These are phyloP conservation scores for Salix purpurea DNA, from an alignment of 345 rosid genomes.

Conservation along the genomic window DNA sequence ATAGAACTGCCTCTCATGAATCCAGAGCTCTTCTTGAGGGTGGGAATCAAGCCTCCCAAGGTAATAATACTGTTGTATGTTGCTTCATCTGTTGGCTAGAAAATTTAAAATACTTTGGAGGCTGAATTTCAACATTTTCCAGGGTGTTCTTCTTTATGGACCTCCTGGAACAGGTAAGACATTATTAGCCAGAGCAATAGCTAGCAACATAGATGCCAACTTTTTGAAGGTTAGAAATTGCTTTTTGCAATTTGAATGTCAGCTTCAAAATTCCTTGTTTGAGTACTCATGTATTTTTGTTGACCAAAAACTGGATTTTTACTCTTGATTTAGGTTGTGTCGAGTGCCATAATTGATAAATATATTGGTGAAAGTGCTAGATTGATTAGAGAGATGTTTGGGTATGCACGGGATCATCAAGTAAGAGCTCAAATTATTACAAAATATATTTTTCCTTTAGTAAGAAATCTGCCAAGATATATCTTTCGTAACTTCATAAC, in stretches of 20 bases:
- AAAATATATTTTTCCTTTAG: neutral
- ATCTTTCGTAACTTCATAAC: neutral
- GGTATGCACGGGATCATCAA: conserved; percentile 97
- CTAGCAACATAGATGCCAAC: conserved; percentile 97
- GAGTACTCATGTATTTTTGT: neutral
- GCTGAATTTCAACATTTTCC: conserved; percentile 9
- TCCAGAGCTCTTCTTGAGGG: conserved; percentile 92
- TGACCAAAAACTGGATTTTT: neutral
- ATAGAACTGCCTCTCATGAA: conserved; percentile 98
- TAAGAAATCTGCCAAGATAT: neutral
- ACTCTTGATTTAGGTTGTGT: conserved; percentile 55
- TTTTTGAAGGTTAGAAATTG: conserved; percentile 65
- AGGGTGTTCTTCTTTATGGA: conserved; percentile 98
- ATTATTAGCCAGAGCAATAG: conserved; percentile 91
- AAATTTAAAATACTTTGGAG: neutral
- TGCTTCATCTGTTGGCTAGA: neutral
- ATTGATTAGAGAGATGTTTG: conserved; percentile 95
- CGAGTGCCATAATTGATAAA: conserved; percentile 95
- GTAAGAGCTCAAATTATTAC: conserved; percentile 33
- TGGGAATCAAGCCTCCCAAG: conserved; percentile 98
- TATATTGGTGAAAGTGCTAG: conserved; percentile 99
- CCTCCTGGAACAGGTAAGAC: conserved; percentile 99
- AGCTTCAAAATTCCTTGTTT: neutral
- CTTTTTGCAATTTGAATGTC: neutral
- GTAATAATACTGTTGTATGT: neutral